phyloP scores from a whole-genome alignment of 2,329 filamentous ascomycete genomes.

The Fusarium sambucinum region DNA sequence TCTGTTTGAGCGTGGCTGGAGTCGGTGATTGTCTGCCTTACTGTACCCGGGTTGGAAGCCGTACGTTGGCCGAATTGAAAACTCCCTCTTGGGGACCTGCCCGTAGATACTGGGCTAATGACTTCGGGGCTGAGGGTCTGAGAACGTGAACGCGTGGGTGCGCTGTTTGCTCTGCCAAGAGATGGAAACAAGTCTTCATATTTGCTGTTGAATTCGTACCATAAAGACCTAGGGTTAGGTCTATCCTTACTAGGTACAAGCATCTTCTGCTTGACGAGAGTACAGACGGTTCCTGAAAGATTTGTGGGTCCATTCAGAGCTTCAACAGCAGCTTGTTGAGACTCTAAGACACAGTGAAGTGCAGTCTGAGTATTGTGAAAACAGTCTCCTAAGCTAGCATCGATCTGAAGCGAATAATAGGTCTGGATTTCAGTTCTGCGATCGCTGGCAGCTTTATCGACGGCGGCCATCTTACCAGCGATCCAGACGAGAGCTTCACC shows the following conservation, averaged over 20 bases:
- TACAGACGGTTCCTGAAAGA: conserved; percentile 11
- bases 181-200: not conserved
- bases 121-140: no score
- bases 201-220: not conserved
- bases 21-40: not conserved
- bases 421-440: not conserved
- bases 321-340: conserved; percentile 1
- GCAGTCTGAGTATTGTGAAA: conserved; percentile 19
- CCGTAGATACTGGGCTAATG: not conserved
- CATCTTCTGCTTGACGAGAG: conserved; percentile 13
- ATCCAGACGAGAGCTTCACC: conserved; percentile 35
- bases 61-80: not conserved
- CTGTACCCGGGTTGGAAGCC: not conserved
- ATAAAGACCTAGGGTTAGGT: not conserved
- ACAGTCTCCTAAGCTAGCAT: conserved; percentile 17
- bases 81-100: not conserved
- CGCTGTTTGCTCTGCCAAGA: not conserved
- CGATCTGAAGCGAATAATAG: not conserved
- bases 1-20: not conserved
- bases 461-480: not conserved
- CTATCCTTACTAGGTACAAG: conserved; percentile 5
- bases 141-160: not conserved
- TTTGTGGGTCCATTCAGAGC: not conserved
- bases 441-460: not conserved
- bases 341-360: conserved; percentile 5